Base-by-base conservation (phyloP, 108 stramenopile species). In the Parmales sp. region DNA sequence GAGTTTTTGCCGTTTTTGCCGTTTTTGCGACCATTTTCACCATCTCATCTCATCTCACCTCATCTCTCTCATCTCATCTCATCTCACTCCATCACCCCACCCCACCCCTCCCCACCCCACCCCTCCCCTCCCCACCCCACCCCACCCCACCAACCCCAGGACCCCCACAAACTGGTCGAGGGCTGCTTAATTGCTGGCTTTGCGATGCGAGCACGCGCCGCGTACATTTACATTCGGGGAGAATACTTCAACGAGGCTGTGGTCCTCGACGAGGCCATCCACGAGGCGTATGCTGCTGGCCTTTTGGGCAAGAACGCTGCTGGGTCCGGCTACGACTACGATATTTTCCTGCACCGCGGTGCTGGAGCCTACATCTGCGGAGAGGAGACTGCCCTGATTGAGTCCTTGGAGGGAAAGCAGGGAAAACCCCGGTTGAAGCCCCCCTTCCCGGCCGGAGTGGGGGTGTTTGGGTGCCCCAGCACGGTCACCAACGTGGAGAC, bases 211-310 rank as follows among this genome's bases (percentile, higher is more conserved):
- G 98, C 98, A 1, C 79, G 98, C 26, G 98, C 98, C 13, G 96
- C 94, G 13, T 99, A 99, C 84, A 98, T 99, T 78, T 99, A 99
- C 87, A 99, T 99, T 75, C 90, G 98, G 66, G 98, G 98, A 48
- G 98, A 99, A 77, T 99, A 98, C 76, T 99, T 99, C 73, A 99
- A 99, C 72, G 98, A 99, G 81, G 98, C 97, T 34, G 94, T 97
- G 13, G 88, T 98, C 2, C 73, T 99, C 69, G 97, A 98, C 71
- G 97, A 99, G 84, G 99, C 99, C 63, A 99, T 99, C 77, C 95
- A 98, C 76, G 99, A 99, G 82, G 99, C 96, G 0, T 98, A 96
- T 69, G 70, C 80, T 38, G 91, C 94, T 23, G 99, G 99, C 3
- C 69, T 94, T 23, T 76, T 99, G 65, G 99, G 99, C 73, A 92